phyloP scores from a whole-genome alignment of 257 asterid genomes.

The Solanum commersonii region DNA sequence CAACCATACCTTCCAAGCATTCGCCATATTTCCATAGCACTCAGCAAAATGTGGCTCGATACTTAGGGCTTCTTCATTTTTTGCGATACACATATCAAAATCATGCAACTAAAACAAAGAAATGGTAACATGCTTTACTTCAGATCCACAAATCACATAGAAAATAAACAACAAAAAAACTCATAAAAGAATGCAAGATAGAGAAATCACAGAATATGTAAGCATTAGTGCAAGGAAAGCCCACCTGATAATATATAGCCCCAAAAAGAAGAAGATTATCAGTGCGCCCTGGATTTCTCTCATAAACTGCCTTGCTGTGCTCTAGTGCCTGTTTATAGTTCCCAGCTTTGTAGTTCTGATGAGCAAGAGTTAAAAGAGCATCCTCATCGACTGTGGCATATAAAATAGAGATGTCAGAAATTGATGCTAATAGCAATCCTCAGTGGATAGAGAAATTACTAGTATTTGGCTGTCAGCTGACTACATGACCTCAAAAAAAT shows the following conservation, averaged over 20 bases:
- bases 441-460: not conserved
- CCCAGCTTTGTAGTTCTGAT: conserved; percentile 83
- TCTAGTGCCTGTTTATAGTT: conserved; percentile 85
- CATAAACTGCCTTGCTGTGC: conserved; percentile 80
- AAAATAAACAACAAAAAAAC: not conserved
- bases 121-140: conserved; percentile 9
- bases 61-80: conserved; percentile 91
- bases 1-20: conserved; percentile 84
- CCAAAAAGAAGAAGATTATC: conserved; percentile 96
- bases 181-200: not conserved
- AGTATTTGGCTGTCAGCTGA: not conserved
- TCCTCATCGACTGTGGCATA: conserved; percentile 73
- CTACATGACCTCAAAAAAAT: not conserved
- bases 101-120: conserved; percentile 63
- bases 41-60: conserved; percentile 94
- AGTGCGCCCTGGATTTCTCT: conserved; percentile 75
- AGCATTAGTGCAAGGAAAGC: not conserved
- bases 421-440: not conserved
- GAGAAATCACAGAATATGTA: not conserved
- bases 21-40: conserved; percentile 99
- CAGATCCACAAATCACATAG: not conserved
- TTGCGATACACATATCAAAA: conserved; percentile 75
- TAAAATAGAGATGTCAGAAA: not conserved
- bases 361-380: conserved; percentile 70
- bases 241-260: conserved; percentile 89